A percentile compares a stretch with the other conserved stretches of the same genome.
Evolutionary conservation across 768 basidiomycete species (phyloP).

Genomic region (Termitomyces sp.): DNA sequence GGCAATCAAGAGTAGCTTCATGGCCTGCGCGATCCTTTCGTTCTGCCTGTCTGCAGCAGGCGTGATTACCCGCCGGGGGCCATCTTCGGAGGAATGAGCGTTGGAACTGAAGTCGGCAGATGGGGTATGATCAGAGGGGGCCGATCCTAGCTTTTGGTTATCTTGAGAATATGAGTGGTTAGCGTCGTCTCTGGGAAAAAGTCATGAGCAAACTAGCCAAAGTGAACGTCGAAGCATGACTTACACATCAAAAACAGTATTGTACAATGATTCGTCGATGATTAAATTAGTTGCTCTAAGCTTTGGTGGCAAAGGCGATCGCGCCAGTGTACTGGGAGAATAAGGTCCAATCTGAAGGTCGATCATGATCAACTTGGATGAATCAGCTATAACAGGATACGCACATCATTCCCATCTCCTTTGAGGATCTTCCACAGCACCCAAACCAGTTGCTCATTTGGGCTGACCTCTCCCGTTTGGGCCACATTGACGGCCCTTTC

Average conservation of each 20-base stretch:
- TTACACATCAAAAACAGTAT: constrained; percentile 48
- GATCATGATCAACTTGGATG: constrained; percentile 4
- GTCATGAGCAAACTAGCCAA: background rate
- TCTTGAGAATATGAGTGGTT: constrained; percentile 43
- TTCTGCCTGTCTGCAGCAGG: constrained; percentile 56
- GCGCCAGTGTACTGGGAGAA: constrained; percentile 70
- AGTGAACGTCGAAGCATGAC: constrained; percentile 20
- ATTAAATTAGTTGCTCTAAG: constrained; percentile 70
- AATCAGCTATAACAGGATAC: constrained; percentile 23
- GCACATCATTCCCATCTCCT: constrained; percentile 79
- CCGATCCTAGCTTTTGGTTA: constrained; percentile 34
- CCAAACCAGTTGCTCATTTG: constrained; percentile 81
- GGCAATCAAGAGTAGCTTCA: constrained; percentile 67
- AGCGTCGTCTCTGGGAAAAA: constrained; percentile 39
- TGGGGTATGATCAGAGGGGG: constrained; percentile 37
- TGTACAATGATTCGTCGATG: constrained; percentile 62
- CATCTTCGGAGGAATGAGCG: constrained; percentile 11
- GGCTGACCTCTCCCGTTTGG: constrained; percentile 46
- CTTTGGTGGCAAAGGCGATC: constrained; percentile 74
- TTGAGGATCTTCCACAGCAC: constrained; percentile 85
- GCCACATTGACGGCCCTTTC: constrained; percentile 55
- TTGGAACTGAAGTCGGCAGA: constrained; percentile 17
- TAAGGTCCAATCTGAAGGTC: constrained; percentile 72
- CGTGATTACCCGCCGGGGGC: constrained; percentile 29
- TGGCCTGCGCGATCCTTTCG: constrained; percentile 58